Evolutionary conservation across 805 yeast genomes (phyloP), one percentile per base, ranked within the genome.

Genomic region (Sugiyamaella floridensis): DNA sequence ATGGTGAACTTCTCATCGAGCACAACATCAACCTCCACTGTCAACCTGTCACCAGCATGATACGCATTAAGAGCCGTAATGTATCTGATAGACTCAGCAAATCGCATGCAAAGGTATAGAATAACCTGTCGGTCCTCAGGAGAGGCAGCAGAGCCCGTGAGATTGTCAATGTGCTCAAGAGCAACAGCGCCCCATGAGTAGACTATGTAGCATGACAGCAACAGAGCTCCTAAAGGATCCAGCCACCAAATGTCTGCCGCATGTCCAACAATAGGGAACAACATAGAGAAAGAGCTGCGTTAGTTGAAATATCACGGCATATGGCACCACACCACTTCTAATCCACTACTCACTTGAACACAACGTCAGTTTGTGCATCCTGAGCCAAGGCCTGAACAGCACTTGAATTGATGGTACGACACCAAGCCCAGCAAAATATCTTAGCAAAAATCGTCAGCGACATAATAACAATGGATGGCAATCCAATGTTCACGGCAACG

Each of bases 371-470:
- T 67, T 76, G 73, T 0, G 93, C 93, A 67, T 86, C 95, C 66
- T 85, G 92, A 1, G 90, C 87, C 51, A 86, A 70, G 0, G 95
- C 95, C 62, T 81, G 85, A 1, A 86, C 83, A 0, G 89, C 81
- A 15, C 84, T 77, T 14, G 88, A 82, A 15, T 75, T 69, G 55
- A 84, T 76, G 12, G 72, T 67, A 41, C 76, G 70, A 63, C 92
- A 86, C 80, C 86, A 79, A 11, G 77, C 28, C 75, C 79, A 86
- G 60, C 89, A 82, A 1, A 72, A 74, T 5, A 81, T 58, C 62
- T 86, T 86, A 28, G 78, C 72, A 3, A 77, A 60, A 16, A 86
- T 81, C 0, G 95, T 86, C 15, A 76, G 51, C 0, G 73, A 48
- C 93, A 86, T 86, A 53, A 86, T 83, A 0, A 61, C 52, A 1